These are phyloP conservation scores for Ogataea sp. DNA, from an alignment of 805 yeast species.

Conservation along the genomic window DNA sequence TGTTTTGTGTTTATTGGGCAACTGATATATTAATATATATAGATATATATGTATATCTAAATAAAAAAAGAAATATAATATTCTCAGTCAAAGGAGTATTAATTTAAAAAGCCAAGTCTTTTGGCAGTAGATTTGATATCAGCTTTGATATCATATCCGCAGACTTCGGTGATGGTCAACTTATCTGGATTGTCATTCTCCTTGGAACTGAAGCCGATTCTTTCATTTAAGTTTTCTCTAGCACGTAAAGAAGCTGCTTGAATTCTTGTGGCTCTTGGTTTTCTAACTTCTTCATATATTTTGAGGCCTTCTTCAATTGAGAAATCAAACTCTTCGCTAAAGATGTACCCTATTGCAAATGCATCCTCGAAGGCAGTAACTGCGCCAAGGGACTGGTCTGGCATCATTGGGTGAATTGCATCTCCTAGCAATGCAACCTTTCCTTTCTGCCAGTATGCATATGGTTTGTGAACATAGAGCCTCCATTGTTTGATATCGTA, in stretches of 20 bases:
- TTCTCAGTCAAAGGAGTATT: no score
- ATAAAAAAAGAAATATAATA: no score
- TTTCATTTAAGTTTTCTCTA: constrained; percentile 23
- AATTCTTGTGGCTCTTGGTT: constrained; percentile 22
- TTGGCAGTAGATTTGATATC: constrained; percentile 14
- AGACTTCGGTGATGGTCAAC: constrained; percentile 24
- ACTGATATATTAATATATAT: no score
- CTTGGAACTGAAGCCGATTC: constrained; percentile 23
- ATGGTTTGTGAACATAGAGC: constrained; percentile 18
- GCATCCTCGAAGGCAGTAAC: constrained; percentile 14
- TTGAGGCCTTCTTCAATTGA: constrained; percentile 15
- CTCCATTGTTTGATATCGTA: constrained; percentile 23
- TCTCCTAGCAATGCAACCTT: constrained; percentile 27
- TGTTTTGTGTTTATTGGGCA: no score
- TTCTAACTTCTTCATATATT: constrained; percentile 19
- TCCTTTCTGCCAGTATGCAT: constrained; percentile 18
- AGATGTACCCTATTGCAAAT: constrained; percentile 20
- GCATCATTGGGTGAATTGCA: constrained; percentile 27
- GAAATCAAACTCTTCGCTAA: constrained; percentile 18
- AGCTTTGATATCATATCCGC: constrained; percentile 23
- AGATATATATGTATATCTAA: no score
- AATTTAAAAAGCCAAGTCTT: constrained; percentile 1
- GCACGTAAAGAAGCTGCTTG: constrained; percentile 26
- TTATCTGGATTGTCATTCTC: constrained; percentile 12
- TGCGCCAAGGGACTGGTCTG: constrained; percentile 14